Conservation (phyloP, 345 rosid genomes). For the Arabis alpina region DNA sequence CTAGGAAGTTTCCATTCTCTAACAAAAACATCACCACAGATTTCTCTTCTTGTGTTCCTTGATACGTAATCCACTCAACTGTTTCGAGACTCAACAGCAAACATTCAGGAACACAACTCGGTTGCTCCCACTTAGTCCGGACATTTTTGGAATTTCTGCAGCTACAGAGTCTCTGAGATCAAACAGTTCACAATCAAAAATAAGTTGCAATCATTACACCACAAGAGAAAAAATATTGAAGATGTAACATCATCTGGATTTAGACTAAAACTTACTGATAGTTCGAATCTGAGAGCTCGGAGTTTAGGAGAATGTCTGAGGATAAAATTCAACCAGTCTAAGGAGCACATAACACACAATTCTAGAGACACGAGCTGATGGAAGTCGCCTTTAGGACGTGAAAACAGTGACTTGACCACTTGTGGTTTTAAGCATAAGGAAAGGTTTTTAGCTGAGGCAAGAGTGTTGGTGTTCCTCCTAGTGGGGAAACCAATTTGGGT, state of each 20-base stretch:
- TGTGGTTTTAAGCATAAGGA: constrained; percentile 15
- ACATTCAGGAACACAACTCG: constrained; percentile 19
- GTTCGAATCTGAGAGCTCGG: neutral
- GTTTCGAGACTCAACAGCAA: constrained; percentile 2
- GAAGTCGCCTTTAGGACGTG: neutral
- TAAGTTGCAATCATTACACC: neutral
- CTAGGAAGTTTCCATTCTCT: constrained; percentile 3
- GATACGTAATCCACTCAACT: neutral
- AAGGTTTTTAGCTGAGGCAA: constrained; percentile 16
- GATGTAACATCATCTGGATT: neutral
- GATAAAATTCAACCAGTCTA: constrained; percentile 12
- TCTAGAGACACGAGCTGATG: constrained; percentile 24
- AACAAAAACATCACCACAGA: neutral
- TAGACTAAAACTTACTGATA: constrained; percentile 1
- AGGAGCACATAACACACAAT: constrained; percentile 3
- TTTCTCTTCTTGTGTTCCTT: constrained; percentile 12
- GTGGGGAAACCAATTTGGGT: no score
- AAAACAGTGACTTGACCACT: constrained; percentile 1
- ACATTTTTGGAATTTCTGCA: neutral
- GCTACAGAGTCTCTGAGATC: constrained; percentile 6
- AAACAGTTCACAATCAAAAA: neutral
- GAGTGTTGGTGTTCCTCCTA: no score
- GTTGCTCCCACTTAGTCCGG: constrained; percentile 7
- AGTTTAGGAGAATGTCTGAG: constrained; percentile 14
- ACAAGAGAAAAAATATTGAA: neutral